Percentiles rank a stretch among this genome's conserved stretches.
Conservation (phyloP, 2,329 filamentous ascomycete species). For the Botrytis porri region DNA sequence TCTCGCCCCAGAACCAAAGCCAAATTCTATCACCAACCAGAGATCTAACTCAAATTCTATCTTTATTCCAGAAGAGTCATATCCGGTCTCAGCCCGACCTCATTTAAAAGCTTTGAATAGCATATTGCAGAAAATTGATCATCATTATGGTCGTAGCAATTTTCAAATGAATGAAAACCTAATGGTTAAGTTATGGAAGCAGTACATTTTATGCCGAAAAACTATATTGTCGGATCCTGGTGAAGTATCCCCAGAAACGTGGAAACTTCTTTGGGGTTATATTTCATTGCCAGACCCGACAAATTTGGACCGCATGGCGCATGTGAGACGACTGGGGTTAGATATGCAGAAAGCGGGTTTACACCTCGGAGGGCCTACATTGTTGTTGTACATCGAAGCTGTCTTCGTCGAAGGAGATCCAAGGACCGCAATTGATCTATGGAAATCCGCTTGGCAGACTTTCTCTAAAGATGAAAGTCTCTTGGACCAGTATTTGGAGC, state of each 20-base stretch:
- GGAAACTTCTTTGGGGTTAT: constrained; percentile 64
- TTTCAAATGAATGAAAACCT: constrained; percentile 1
- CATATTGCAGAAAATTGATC: neutral
- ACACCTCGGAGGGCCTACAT: constrained; percentile 54
- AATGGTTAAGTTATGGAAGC: constrained; percentile 41
- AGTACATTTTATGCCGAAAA: constrained; percentile 49
- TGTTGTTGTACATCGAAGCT: constrained; percentile 66
- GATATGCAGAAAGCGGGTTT: constrained; percentile 63
- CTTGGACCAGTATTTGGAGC: constrained; percentile 57
- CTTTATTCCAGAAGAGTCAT: neutral
- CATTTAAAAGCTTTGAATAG: neutral
- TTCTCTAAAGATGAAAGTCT: constrained; percentile 10
- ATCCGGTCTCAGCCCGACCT: neutral
- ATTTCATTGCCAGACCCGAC: constrained; percentile 48
- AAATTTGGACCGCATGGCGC: constrained; percentile 56
- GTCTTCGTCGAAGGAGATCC: constrained; percentile 61
- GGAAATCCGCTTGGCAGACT: constrained; percentile 39
- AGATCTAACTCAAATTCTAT: neutral
- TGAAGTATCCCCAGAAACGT: constrained; percentile 57
- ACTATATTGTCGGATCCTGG: constrained; percentile 47
- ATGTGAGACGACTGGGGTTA: constrained; percentile 59
- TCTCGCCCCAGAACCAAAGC: neutral
- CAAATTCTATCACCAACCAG: neutral
- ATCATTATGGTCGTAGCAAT: constrained; percentile 3
- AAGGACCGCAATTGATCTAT: constrained; percentile 38